phyloP scores from a whole-genome alignment of 176 grass and related monocot species.

The Triticum monococcum region DNA sequence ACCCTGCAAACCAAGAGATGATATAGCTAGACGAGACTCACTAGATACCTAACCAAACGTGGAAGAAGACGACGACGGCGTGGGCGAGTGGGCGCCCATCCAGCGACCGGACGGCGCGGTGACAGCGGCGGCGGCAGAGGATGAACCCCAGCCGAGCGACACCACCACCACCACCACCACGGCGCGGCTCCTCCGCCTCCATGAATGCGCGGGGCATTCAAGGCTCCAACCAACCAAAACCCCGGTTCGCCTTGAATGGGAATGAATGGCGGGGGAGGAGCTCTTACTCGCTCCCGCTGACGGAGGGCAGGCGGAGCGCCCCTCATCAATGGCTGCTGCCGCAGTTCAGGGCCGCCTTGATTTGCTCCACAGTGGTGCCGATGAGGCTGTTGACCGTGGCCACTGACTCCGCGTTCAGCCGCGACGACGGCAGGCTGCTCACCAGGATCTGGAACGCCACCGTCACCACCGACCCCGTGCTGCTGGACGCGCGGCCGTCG shows the following conservation, averaged over 20 bases:
- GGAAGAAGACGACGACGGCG: neutral
- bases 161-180: neutral
- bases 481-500: slow-evolving; percentile 32
- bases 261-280: neutral
- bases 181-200: slow-evolving; percentile 4
- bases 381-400: slow-evolving; percentile 73
- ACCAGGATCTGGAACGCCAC: slow-evolving; percentile 82
- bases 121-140: slow-evolving; percentile 11
- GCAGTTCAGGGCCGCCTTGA: slow-evolving; percentile 68
- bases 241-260: slow-evolving; percentile 37
- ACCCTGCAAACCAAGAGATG: slow-evolving; percentile 11
- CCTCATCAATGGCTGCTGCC: slow-evolving; percentile 47
- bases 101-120: slow-evolving; percentile 34
- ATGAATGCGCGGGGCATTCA: slow-evolving; percentile 46
- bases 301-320: neutral
- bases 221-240: slow-evolving; percentile 47
- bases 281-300: slow-evolving; percentile 37
- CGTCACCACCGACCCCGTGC: slow-evolving; percentile 60
- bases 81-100: neutral
- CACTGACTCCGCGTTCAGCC: slow-evolving; percentile 67
- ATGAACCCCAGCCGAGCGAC: slow-evolving; percentile 35
- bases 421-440: slow-evolving; percentile 63
- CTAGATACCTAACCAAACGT: neutral
- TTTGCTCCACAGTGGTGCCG: slow-evolving; percentile 70
- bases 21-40: neutral